Evolutionary conservation across 2,329 filamentous ascomycete genomes (phyloP).

Genomic region (Tolypocladium pustulatum): DNA sequence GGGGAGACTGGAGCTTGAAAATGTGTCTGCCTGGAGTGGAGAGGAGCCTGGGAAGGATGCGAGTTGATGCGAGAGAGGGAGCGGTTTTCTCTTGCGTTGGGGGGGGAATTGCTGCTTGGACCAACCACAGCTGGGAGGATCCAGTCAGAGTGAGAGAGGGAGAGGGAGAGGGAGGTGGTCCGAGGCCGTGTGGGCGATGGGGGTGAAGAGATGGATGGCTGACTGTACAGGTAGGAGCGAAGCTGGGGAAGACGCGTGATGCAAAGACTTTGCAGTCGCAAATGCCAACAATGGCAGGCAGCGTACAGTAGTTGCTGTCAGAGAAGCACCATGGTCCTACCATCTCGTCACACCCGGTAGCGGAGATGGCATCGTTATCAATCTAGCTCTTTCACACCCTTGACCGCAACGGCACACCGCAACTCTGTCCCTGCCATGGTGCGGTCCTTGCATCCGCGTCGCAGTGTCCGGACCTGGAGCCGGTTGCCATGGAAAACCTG

Average conservation of each 20-base stretch:
- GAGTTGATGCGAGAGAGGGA: neutral
- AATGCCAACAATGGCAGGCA: neutral
- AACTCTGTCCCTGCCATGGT: neutral
- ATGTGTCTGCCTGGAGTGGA: neutral
- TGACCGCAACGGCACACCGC: neutral
- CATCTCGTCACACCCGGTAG: neutral
- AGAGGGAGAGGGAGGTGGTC: neutral
- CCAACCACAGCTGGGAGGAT: neutral
- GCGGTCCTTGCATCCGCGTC: neutral
- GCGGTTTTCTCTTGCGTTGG: neutral
- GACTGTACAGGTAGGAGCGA: too few species aligned
- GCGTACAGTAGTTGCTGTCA: neutral
- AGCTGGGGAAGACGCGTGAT: neutral
- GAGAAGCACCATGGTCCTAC: neutral
- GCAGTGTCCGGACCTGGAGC: neutral
- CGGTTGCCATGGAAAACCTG: neutral
- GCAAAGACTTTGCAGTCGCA: neutral
- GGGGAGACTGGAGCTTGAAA: neutral
- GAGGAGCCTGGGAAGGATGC: neutral
- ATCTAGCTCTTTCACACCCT: neutral
- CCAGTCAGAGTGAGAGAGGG: too few species aligned
- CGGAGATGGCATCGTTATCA: neutral
- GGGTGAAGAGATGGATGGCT: neutral
- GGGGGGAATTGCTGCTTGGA: neutral
- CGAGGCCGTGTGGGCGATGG: neutral